Conservation (phyloP, 306 rosid genomes). For the Phaseolus lunatus region DNA sequence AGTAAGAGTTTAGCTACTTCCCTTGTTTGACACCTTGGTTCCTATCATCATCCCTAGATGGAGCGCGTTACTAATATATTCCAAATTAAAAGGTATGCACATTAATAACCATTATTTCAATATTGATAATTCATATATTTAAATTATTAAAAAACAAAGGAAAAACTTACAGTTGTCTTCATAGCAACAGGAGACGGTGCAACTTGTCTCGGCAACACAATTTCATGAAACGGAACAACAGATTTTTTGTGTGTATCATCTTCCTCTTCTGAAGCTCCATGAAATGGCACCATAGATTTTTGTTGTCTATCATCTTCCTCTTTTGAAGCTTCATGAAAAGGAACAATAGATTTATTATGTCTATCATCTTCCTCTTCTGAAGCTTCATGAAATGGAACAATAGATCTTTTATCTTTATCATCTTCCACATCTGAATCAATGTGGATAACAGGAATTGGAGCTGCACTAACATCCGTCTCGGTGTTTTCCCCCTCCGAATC, state of each 20-base stretch:
- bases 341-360: neutral
- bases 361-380: neutral
- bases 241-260: neutral
- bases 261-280: neutral
- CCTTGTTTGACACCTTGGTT: too few relatives aligned
- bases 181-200: constrained; percentile 48
- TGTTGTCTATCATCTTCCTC: constrained; percentile 51
- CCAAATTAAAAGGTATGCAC: constrained; percentile 35
- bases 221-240: constrained; percentile 54
- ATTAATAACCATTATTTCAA: neutral
- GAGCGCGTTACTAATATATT: constrained; percentile 13
- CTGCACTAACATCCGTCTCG: constrained; percentile 37
- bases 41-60: neutral
- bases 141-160: constrained; percentile 26
- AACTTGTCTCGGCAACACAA: constrained; percentile 47
- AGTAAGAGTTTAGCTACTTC: too few relatives aligned
- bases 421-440: constrained; percentile 89
- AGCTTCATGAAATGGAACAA: neutral
- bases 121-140: constrained; percentile 9
- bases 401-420: constrained; percentile 23
- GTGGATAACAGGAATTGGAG: constrained; percentile 51
- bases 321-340: constrained; percentile 52
- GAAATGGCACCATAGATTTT: neutral
- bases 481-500: constrained; percentile 57
- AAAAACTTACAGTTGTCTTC: constrained; percentile 59